A percentile compares a stretch with the other conserved stretches of the same genome.
Conservation (phyloP, 2,329 filamentous ascomycete genomes). For the Penicillium vulpinum region DNA sequence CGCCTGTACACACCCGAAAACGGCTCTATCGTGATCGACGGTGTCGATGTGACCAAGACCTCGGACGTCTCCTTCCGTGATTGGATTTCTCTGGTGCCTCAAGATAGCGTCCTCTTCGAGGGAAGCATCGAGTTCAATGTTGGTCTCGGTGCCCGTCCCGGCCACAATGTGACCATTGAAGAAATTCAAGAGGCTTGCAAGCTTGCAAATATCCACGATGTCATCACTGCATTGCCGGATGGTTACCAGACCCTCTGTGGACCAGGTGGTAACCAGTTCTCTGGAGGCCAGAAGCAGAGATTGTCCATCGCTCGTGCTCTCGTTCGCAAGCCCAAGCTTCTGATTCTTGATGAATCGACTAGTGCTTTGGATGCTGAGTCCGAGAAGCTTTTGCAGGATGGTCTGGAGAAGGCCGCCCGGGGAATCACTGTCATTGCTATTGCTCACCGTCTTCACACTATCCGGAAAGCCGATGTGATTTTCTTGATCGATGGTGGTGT, state of each 20-base stretch:
- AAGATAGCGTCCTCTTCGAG: slow-evolving; percentile 51
- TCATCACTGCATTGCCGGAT: slow-evolving; percentile 61
- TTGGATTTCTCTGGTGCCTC: slow-evolving; percentile 49
- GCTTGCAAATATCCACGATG: slow-evolving; percentile 70
- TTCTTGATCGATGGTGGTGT: slow-evolving; percentile 72
- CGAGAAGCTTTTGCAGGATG: slow-evolving; percentile 50
- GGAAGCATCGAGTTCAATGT: slow-evolving; percentile 52
- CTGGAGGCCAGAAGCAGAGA: slow-evolving; percentile 60
- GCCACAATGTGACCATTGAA: slow-evolving; percentile 55
- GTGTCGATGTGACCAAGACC: slow-evolving; percentile 47
- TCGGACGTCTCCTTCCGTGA: slow-evolving; percentile 44
- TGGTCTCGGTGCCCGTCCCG: slow-evolving; percentile 51
- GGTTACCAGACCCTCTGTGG: slow-evolving; percentile 58
- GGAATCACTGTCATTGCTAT: slow-evolving; percentile 44
- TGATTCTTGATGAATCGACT: slow-evolving; percentile 64
- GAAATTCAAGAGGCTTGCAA: slow-evolving; percentile 68
- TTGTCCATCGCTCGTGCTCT: slow-evolving; percentile 60
- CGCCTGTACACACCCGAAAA: slow-evolving; percentile 55
- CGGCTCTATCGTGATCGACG: slow-evolving; percentile 56
- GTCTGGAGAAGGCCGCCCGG: slow-evolving; percentile 34
- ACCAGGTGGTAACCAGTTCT: slow-evolving; percentile 53
- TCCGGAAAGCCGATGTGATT: slow-evolving; percentile 73
- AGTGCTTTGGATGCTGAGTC: slow-evolving; percentile 59
- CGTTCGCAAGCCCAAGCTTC: slow-evolving; percentile 54
- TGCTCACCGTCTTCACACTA: slow-evolving; percentile 45